phyloP scores from a whole-genome alignment of 2,329 filamentous ascomycete genomes.

The Botrytis porri region DNA sequence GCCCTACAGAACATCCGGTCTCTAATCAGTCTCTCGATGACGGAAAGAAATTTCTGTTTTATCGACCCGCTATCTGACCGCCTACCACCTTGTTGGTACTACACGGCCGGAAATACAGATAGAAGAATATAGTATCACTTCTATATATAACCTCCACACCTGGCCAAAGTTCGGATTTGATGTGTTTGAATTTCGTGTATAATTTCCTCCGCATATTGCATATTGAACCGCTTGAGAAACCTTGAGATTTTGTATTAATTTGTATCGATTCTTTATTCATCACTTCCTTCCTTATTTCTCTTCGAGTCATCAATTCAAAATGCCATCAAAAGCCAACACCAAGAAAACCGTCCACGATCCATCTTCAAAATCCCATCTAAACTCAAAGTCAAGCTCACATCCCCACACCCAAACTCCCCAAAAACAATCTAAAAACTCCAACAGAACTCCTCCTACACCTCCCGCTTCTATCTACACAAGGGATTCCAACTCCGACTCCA shows the following conservation, averaged over 20 bases:
- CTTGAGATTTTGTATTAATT: background rate
- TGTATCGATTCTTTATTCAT: background rate
- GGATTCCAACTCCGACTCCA: background rate
- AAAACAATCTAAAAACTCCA: background rate
- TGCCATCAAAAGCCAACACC: background rate
- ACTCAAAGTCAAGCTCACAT: background rate
- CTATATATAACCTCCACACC: background rate
- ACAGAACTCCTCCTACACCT: background rate
- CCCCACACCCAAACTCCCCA: no score
- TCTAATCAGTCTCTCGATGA: background rate
- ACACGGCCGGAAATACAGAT: background rate
- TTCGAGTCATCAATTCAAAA: background rate
- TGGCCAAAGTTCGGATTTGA: background rate
- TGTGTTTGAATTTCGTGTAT: background rate
- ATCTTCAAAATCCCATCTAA: background rate
- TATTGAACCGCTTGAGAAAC: background rate
- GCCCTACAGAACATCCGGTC: background rate
- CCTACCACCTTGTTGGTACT: background rate
- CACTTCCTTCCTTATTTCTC: no score
- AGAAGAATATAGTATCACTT: background rate
- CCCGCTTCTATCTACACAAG: background rate
- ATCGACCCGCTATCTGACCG: background rate
- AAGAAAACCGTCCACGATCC: background rate
- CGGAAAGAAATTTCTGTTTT: background rate
- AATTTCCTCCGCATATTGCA: background rate